These are phyloP conservation scores for Erythrobasidium yunnanense DNA, from an alignment of 768 basidiomycete genomes.

Conservation along the genomic window DNA sequence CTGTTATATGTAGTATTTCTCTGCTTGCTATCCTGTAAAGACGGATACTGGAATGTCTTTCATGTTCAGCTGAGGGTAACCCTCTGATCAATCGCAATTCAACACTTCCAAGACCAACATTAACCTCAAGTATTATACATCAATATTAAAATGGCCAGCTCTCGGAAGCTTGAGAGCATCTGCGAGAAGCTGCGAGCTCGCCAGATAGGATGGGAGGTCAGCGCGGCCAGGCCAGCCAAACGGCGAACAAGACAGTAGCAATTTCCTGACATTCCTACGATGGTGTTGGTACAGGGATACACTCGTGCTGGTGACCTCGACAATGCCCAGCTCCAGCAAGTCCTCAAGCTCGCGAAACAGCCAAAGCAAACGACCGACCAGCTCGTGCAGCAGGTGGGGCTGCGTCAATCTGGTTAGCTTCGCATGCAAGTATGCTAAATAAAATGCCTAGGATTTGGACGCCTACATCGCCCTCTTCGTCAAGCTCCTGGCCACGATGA, in stretches of 20 bases:
- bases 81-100: too few relatives aligned
- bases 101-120: too few relatives aligned
- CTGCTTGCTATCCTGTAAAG: slow-evolving; percentile 74
- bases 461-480: neutral
- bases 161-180: slow-evolving; percentile 23
- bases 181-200: slow-evolving; percentile 20
- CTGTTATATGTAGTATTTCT: too few relatives aligned
- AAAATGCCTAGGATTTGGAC: slow-evolving; percentile 8
- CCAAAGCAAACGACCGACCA: slow-evolving; percentile 19
- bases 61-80: neutral
- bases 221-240: neutral
- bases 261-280: neutral
- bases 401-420: neutral
- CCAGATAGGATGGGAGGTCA: slow-evolving; percentile 22
- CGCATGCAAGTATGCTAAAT: neutral
- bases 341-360: slow-evolving; percentile 7
- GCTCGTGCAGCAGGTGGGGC: neutral
- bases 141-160: slow-evolving; percentile 17
- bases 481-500: slow-evolving; percentile 15
- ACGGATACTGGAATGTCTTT: slow-evolving; percentile 69
- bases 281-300: slow-evolving; percentile 8
- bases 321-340: neutral
- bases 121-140: too few relatives aligned
- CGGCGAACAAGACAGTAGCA: neutral
- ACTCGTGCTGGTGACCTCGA: slow-evolving; percentile 17